Evolutionary conservation across 164 flowering plant genomes (phyloP).

Genomic region (Berberis vulgaris): DNA sequence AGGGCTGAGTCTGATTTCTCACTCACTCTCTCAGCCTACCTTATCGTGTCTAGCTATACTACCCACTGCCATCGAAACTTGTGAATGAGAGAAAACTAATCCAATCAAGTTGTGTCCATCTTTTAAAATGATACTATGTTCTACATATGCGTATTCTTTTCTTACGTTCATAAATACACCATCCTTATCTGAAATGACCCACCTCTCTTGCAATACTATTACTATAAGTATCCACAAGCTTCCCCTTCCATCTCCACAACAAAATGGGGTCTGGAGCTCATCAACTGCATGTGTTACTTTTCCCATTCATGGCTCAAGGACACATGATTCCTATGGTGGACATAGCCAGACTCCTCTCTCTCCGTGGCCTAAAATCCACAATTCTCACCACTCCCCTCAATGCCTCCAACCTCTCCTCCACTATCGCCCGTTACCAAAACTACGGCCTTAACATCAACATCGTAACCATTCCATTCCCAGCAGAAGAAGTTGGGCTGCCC

Average conservation of each 20-base stretch:
- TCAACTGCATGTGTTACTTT: constrained; percentile 8
- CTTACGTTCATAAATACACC: background rate
- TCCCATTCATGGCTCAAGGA: constrained; percentile 41
- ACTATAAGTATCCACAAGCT: too few relatives aligned
- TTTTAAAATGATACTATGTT: too few relatives aligned
- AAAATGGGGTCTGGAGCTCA: constrained; percentile 4
- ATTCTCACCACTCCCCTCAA: constrained; percentile 40
- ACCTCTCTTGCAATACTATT: background rate
- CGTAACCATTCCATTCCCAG: constrained; percentile 21
- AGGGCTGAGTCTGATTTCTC: too few relatives aligned
- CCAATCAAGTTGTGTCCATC: too few relatives aligned
- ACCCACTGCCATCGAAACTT: too few relatives aligned
- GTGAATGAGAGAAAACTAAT: too few relatives aligned
- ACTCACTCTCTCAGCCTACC: too few relatives aligned
- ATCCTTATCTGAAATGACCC: background rate
- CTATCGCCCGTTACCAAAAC: constrained; percentile 8
- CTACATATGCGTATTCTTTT: background rate
- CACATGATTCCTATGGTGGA: constrained; percentile 47
- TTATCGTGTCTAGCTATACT: too few relatives aligned
- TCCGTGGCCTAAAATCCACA: constrained; percentile 33
- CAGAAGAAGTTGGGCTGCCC: constrained; percentile 30
- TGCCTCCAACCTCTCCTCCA: constrained; percentile 12
- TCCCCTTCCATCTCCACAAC: too few relatives aligned
- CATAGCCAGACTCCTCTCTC: constrained; percentile 44
- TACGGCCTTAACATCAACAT: constrained; percentile 16